A percentile compares a stretch with the other conserved stretches of the same genome.
These are phyloP conservation scores for Coprinellus micaceus DNA, from an alignment of 768 basidiomycete species.

Conservation along the genomic window DNA sequence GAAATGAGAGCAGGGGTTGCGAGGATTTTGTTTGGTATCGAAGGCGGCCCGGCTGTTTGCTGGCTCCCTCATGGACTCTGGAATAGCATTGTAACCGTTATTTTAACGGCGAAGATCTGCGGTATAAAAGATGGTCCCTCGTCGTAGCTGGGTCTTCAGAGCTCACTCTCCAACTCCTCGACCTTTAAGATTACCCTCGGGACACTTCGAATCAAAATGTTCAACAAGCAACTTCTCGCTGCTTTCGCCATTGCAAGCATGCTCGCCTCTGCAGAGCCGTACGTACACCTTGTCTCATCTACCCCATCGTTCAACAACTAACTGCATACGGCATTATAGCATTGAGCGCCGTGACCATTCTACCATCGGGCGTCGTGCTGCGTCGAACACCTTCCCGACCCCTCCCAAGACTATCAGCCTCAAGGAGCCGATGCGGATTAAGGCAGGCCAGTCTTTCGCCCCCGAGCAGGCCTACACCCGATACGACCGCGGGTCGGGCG, in stretches of 20 bases:
- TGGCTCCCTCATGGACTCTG: too few species aligned
- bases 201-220: too few species aligned
- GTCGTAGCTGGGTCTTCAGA: not conserved
- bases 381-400: constrained; percentile 32
- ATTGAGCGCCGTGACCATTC: not conserved
- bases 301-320: too few species aligned
- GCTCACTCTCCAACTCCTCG: not conserved
- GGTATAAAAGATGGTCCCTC: too few species aligned
- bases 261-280: constrained; percentile 19
- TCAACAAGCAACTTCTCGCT: constrained; percentile 4
- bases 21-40: too few species aligned
- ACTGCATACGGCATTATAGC: too few species aligned
- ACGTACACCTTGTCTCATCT: constrained; percentile 4
- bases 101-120: too few species aligned
- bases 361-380: constrained; percentile 28
- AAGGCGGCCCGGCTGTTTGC: too few species aligned
- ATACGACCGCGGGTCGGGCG: constrained; percentile 37
- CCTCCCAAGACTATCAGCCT: constrained; percentile 33
- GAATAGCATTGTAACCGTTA: too few species aligned
- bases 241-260: constrained; percentile 12
- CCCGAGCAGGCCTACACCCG: constrained; percentile 33
- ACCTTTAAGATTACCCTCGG: not conserved
- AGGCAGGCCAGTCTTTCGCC: constrained; percentile 32
- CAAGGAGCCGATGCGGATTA: constrained; percentile 30
- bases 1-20: too few species aligned